phyloP scores from a whole-genome alignment of 176 grass and related monocot genomes.

The Tillandsia leiboldiana region DNA sequence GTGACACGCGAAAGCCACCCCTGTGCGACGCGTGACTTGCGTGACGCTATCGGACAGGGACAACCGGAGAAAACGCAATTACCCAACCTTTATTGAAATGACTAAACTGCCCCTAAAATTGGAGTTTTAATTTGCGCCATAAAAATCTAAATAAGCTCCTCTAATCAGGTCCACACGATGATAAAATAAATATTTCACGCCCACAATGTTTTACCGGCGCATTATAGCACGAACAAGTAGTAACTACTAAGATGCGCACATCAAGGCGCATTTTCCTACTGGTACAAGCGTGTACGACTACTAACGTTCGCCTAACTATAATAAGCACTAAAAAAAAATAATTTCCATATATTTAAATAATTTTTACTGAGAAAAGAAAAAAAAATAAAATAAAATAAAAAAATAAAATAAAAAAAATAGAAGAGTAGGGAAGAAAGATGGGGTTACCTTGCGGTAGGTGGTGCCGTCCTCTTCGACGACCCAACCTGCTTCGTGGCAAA shows the following conservation, averaged over 20 bases:
- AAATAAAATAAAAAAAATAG: background rate
- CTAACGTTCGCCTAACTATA: too few species aligned
- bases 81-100: background rate
- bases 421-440: background rate
- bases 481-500: constrained; percentile 21
- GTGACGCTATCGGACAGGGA: background rate
- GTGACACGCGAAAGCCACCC: background rate
- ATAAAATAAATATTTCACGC: background rate
- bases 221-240: background rate
- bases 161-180: too few species aligned
- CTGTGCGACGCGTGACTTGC: background rate
- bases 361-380: too few species aligned
- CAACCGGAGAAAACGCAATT: background rate
- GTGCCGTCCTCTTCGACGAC: constrained; percentile 22
- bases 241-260: background rate
- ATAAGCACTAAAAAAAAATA: too few species aligned
- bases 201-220: background rate
- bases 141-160: too few species aligned
- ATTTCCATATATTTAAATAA: too few species aligned
- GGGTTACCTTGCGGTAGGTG: constrained; percentile 20
- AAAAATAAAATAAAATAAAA: background rate
- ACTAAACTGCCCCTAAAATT: background rate
- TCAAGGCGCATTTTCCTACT: too few species aligned
- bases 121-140: too few species aligned
- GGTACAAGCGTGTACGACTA: too few species aligned